Percentiles rank a stretch among this genome's conserved stretches.
Evolutionary conservation across 2,329 filamentous ascomycete species (phyloP).

Genomic region (Lecanicillium sp.): DNA sequence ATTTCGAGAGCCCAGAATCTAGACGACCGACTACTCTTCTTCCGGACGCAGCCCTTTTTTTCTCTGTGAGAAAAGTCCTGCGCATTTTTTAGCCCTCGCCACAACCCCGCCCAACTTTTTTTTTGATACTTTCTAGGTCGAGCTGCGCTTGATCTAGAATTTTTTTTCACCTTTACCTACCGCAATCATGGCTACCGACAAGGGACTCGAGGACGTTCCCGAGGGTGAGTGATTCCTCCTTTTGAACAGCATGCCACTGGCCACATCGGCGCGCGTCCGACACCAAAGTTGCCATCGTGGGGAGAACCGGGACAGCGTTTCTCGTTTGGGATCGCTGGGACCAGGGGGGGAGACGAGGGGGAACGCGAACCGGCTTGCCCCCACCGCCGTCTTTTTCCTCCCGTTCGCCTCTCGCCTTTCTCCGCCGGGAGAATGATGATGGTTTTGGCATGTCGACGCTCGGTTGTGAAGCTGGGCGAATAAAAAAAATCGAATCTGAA

Average conservation of each 20-base stretch:
- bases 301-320: too few species aligned
- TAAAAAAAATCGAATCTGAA: constrained; percentile 13
- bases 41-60: constrained; percentile 27
- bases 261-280: neutral
- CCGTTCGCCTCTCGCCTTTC: constrained; percentile 4
- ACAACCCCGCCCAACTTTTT: constrained; percentile 31
- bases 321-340: constrained; percentile 1
- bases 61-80: constrained; percentile 25
- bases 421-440: constrained; percentile 4
- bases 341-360: neutral
- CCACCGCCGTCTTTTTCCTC: constrained; percentile 7
- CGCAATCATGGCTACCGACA: constrained; percentile 98
- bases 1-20: constrained; percentile 41
- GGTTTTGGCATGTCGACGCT: constrained; percentile 1
- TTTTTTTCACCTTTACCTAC: constrained; percentile 37
- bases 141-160: constrained; percentile 70
- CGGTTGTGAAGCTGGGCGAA: neutral
- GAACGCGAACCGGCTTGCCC: neutral
- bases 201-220: constrained; percentile 96
- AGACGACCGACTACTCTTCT: constrained; percentile 28
- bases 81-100: constrained; percentile 27
- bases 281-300: neutral
- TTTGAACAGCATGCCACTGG: neutral
- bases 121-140: constrained; percentile 59
- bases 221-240: constrained; percentile 61